Percentiles rank a stretch among this genome's conserved stretches.
Conservation (phyloP, 495 filamentous ascomycete genomes). For the Venustampulla echinocandica region DNA sequence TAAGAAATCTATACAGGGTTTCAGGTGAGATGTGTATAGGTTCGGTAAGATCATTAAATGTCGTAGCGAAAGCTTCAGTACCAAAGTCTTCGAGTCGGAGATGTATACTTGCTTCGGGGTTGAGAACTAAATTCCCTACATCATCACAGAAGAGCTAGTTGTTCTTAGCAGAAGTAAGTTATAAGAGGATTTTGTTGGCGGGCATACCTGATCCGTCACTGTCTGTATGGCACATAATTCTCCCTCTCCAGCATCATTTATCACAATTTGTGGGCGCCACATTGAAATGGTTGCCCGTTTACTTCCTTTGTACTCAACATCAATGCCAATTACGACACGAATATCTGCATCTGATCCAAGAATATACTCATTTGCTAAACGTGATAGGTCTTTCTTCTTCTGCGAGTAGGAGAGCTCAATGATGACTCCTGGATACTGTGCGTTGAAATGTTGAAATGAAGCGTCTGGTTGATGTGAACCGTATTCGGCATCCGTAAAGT, state of each 20-base stretch:
- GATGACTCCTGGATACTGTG: conserved; percentile 15
- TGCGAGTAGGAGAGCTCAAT: conserved; percentile 14
- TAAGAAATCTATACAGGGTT: conserved; percentile 4
- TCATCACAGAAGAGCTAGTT: conserved; percentile 10
- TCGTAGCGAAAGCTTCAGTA: conserved; percentile 9
- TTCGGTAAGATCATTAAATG: conserved; percentile 4
- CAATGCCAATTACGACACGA: conserved; percentile 16
- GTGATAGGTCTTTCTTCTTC: conserved; percentile 13
- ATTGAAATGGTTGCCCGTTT: conserved; percentile 9
- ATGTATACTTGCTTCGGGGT: conserved; percentile 5
- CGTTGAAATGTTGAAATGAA: conserved; percentile 7
- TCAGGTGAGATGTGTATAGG: conserved; percentile 7
- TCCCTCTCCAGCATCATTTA: conserved; percentile 5
- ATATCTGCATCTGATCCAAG: conserved; percentile 14
- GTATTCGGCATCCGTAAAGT: conserved; percentile 1
- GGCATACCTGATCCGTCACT: conserved; percentile 13
- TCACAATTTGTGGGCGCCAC: conserved; percentile 8
- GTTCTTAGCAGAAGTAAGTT: not conserved
- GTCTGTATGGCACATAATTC: conserved; percentile 8
- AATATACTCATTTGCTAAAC: conserved; percentile 15
- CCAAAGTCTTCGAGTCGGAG: conserved; percentile 11
- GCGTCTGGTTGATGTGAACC: conserved; percentile 11
- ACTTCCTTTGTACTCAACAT: conserved; percentile 13
- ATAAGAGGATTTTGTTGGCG: not conserved
- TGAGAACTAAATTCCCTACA: not conserved